phyloP scores from a whole-genome alignment of 495 filamentous ascomycete genomes.

The Neurospora intermedia region DNA sequence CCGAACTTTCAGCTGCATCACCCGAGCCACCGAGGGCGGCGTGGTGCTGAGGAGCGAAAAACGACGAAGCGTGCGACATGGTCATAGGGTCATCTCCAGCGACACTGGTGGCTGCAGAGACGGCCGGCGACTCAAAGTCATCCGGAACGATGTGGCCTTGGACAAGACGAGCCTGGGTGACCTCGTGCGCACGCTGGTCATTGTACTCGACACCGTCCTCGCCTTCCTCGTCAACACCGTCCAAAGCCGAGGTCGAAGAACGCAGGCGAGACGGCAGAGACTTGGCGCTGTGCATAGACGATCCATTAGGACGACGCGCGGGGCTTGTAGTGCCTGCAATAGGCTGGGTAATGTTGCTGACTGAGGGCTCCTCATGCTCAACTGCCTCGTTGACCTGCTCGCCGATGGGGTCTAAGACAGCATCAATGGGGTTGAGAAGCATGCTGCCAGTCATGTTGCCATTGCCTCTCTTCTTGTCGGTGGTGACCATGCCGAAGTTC shows the following conservation, averaged over 20 bases:
- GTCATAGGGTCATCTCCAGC: conserved; percentile 47
- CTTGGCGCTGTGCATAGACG: conserved; percentile 1
- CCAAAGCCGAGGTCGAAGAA: conserved; percentile 29
- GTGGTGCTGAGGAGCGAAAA: conserved; percentile 45
- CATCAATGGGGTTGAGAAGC: conserved; percentile 43
- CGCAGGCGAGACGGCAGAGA: conserved; percentile 18
- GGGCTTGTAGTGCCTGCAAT: conserved; percentile 31
- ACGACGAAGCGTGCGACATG: conserved; percentile 45
- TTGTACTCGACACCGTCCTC: conserved; percentile 58
- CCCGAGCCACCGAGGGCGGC: conserved; percentile 66
- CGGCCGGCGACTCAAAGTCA: conserved; percentile 67
- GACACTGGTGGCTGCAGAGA: conserved; percentile 50
- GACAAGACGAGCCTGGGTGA: conserved; percentile 84
- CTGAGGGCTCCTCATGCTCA: background rate
- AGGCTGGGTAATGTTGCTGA: conserved; percentile 10
- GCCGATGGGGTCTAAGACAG: conserved; percentile 18
- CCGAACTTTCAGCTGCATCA: conserved; percentile 67
- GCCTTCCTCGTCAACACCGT: conserved; percentile 35
- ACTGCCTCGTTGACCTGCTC: conserved; percentile 17
- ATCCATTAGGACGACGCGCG: conserved; percentile 19
- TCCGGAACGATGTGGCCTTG: conserved; percentile 96
- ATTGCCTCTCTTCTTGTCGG: conserved; percentile 62
- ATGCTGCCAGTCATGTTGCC: conserved; percentile 62
- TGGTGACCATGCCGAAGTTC: conserved; percentile 95
- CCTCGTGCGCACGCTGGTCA: conserved; percentile 78